Base-by-base conservation (phyloP, 129 eudicot species). In the Mikania micrantha region DNA sequence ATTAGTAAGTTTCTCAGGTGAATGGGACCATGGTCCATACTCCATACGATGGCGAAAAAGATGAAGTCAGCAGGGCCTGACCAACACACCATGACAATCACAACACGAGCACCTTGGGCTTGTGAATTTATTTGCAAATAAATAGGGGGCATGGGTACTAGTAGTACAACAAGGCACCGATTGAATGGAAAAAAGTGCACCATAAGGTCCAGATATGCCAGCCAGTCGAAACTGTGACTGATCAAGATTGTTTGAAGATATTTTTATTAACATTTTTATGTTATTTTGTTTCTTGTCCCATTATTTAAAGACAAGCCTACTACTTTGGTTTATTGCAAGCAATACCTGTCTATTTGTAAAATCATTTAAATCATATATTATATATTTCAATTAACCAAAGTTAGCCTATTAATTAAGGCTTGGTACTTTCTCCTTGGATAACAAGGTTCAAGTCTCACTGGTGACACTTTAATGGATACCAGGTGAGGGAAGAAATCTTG, bases 231-330 rank as follows among this genome's bases (percentile, higher is more conserved):
- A 74, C 48, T 41, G 78, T 20, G 67, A 12, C 50, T 74, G 79
- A 66, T 74, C 66, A 74, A 3, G 79, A 74, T 57, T 32, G 79
- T 12, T 64, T 73, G n/a, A 54, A 29, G 28, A 59, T 68, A 54
- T 66, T 39, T 64, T 36, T 73, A 13, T 11, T 44, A 44, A 42
- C n/a, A 9, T 44, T 9, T 59, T 24, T 2, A 11, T 32, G n/a
- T 29, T 60, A 42, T 47, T 38, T 74, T 65, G 36, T 40, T 62
- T 64, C 15, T 11, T 56, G 73, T 65, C 67, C 36, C 54, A 59
- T 64, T 74, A 64, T 25, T 54, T 17, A 0, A 52, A 65, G 73
- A 54, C 73, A 74, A 40, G 67, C n/a, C 58, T 10, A 53, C 58
- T 36, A 27, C 72, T 41, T 40, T n/a, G 58, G 32, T 64, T 64